Evolutionary conservation across 768 basidiomycete genomes (phyloP), one percentile per base, ranked within the genome.

Genomic region (Lactarius trivialis): DNA sequence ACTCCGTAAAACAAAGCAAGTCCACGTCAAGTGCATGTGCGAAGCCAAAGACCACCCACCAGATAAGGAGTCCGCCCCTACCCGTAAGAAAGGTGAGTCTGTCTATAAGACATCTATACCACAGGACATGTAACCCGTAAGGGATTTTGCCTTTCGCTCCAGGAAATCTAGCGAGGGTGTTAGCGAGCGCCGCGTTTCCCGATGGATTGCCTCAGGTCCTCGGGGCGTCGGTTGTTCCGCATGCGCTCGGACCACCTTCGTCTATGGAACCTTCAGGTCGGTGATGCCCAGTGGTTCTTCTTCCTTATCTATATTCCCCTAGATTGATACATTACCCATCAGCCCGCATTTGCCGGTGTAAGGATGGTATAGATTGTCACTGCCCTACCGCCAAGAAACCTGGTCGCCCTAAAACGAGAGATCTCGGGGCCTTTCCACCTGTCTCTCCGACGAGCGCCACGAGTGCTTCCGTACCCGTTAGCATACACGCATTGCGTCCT

Each of bases 11-110:
- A 86, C 85, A 48, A 88, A 85, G 73, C 85, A 82, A 64, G 79
- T 92, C 34, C 91, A 93, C 70, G 88, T 89, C 34, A 92, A 89
- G 70, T 93, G 91, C 72, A 85, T 81, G 56, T 93, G 91, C 65
- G 77, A 79, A 39, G 59, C 61, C 34, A 66, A 63, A 56, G 60
- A 61, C 2, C 53, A 51, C 39, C 32, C 26, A 7, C 49, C 52
- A 54, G 66, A 67, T 21, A 65, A 67, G 28, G 60, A 58, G 33
- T 21, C 58, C 4, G 15, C 34, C 17, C 60, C 67, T 4, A 30
- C 30, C 11, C 59, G 65, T 17, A 85, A 85, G 77, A 87, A 87
- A 84, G 85, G 88, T 88, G 75, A 74, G 81, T 77, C 70, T 66
- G 64, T 54, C 64, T 65, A 64, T 65, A 61, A 55, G 63, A 53